These are phyloP conservation scores for Bipolaris gigantea DNA, from an alignment of 2,329 filamentous ascomycete genomes.

Conservation along the genomic window DNA sequence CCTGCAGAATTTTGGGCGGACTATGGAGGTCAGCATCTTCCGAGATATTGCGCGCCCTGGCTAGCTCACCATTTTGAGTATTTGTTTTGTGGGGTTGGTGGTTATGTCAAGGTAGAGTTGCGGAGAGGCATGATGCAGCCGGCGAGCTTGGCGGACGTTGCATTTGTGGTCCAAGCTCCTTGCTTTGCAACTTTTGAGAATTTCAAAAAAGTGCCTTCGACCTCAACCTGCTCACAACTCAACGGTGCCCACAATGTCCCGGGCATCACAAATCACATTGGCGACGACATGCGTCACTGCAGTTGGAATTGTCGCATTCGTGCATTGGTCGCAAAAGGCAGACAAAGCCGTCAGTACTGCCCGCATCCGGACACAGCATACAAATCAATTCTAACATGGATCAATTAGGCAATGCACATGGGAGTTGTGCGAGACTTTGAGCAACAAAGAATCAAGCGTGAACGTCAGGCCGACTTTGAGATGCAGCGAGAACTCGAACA, in stretches of 20 bases:
- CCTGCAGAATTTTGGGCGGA: conserved; percentile 97
- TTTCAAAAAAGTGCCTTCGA: background rate
- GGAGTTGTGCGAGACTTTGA: conserved; percentile 95
- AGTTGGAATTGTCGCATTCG: conserved; percentile 74
- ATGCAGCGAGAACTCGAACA: conserved; percentile 82
- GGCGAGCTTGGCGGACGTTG: conserved; percentile 26
- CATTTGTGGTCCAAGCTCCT: conserved; percentile 38
- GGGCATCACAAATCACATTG: conserved; percentile 84
- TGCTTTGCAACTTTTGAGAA: conserved; percentile 15
- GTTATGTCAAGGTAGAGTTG: conserved; percentile 25
- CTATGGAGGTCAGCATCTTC: conserved; percentile 53
- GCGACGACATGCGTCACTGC: conserved; percentile 76
- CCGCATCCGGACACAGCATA: conserved; percentile 16
- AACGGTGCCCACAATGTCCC: conserved; percentile 67
- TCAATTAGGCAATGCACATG: conserved; percentile 85
- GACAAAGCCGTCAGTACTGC: conserved; percentile 72
- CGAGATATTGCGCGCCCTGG: background rate
- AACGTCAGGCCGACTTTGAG: conserved; percentile 92
- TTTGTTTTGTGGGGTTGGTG: conserved; percentile 16
- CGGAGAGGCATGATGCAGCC: conserved; percentile 32
- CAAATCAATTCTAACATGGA: conserved; percentile 14
- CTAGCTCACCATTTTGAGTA: conserved; percentile 32
- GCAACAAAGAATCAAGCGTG: conserved; percentile 84
- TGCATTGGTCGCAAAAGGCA: conserved; percentile 83
- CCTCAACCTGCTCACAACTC: conserved; percentile 1